Base-by-base conservation (phyloP, 2,329 filamentous ascomycete genomes). In the Diaporthe vaccinii region DNA sequence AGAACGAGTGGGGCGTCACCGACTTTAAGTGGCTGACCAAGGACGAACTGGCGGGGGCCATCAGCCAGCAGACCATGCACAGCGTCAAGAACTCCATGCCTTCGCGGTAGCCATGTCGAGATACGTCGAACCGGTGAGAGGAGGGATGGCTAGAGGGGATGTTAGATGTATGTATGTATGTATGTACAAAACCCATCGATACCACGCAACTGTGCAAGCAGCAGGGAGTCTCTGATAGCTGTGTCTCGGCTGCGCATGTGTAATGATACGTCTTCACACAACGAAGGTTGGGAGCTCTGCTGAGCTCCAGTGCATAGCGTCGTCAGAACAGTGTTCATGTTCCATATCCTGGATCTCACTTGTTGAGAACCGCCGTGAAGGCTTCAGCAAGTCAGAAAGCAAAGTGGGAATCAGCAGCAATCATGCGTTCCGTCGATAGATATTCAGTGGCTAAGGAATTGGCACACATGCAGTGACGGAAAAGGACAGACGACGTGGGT, bases 1-100 rank as follows among this genome's bases (percentile, higher is more conserved):
- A 87, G 75, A 98, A 97, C 85, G 86, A 87, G 76, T 89, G 94
- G 74, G 94, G 93, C 8, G 87, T 97, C 72, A 88, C 89, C 72
- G 95, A 98, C 83, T 99, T 97, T 87, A 92, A 94, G 86, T 99
- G 97, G 97, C 85, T 98, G 81, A 93, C 94, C 34, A 96, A 93
- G 84, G 95, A 98, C 77, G 97, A 99, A 89, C 89, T 98, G 74
- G 84, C 93, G 83, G 86, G 91, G 79, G 87, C 89, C 78, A 89
- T 98, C 59, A 85, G 89, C 39, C 83, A 85, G 5, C 87, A 90
- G 74, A 98, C 98, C 86, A 98, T 91, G 87, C 89, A 86, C 77
- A 89, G 89, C 74, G 90, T 98, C 78, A 91, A 90, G 85, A 94
- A 96, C 83, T 97, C 98, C 93, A 89, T 98, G 85, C 69, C 75